Evolutionary conservation across 2,329 filamentous ascomycete genomes (phyloP).

Genomic region (Penicillium sp.): DNA sequence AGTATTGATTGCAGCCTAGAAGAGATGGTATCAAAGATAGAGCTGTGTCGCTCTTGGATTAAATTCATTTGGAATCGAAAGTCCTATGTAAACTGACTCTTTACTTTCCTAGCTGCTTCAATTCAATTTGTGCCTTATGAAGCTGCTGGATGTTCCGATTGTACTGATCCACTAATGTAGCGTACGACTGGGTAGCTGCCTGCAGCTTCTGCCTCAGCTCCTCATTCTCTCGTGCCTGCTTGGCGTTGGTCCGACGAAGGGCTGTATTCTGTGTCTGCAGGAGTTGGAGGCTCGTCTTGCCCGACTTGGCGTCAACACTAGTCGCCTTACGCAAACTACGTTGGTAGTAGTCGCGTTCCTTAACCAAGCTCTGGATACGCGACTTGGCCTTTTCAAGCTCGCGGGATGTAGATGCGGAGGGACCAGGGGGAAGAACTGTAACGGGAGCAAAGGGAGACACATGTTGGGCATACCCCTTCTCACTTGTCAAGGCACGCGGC

Average conservation of each 20-base stretch:
- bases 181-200: background rate
- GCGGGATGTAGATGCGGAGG: background rate
- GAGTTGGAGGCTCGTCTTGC: slow-evolving; percentile 24
- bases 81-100: no score
- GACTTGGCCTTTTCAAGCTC: background rate
- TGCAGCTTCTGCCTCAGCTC: background rate
- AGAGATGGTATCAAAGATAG: no score
- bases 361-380: slow-evolving; percentile 16
- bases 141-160: background rate
- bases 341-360: slow-evolving; percentile 31
- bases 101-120: background rate
- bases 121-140: background rate
- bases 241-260: background rate
- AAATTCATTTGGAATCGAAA: no score
- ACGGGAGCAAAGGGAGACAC: background rate
- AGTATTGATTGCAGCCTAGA: background rate
- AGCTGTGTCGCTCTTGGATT: no score
- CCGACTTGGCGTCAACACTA: slow-evolving; percentile 26
- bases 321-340: slow-evolving; percentile 25
- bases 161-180: background rate
- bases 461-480: background rate
- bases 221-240: background rate
- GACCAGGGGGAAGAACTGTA: background rate
- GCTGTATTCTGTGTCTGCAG: slow-evolving; percentile 12
- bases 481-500: background rate